Evolutionary conservation across 1,139 yeast species (phyloP).

Genomic region (Yamadazyma oceani): DNA sequence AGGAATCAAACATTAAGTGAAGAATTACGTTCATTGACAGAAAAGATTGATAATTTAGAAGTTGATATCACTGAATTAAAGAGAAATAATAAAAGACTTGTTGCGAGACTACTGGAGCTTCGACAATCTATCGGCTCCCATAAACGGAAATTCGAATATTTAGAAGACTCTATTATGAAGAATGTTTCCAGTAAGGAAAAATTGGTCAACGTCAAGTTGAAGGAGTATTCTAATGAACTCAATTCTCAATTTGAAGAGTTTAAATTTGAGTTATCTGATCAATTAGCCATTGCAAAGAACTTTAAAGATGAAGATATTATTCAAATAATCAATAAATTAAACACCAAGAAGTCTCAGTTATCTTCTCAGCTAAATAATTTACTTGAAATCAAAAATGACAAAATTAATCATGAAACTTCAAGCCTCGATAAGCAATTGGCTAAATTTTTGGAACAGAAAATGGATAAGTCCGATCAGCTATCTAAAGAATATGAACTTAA

Average conservation of each 20-base stretch:
- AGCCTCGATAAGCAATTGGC: constrained; percentile 10
- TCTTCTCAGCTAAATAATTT: constrained; percentile 10
- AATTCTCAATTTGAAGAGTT: constrained; percentile 31
- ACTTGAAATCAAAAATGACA: constrained; percentile 16
- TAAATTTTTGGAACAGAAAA: constrained; percentile 5
- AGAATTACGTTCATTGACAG: constrained; percentile 17
- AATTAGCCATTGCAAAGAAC: constrained; percentile 26
- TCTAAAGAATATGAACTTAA: constrained; percentile 1
- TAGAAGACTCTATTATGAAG: constrained; percentile 29
- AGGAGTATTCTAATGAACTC: constrained; percentile 24
- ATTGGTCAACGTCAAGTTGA: constrained; percentile 23
- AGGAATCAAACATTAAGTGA: constrained; percentile 15
- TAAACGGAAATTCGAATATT: constrained; percentile 23
- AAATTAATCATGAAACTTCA: constrained; percentile 22
- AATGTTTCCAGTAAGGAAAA: constrained; percentile 30
- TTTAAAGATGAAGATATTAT: constrained; percentile 27
- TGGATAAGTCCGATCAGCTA: constrained; percentile 4
- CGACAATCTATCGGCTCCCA: constrained; percentile 18
- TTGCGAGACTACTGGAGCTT: constrained; percentile 21
- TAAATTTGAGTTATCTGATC: constrained; percentile 31
- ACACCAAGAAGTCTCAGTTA: constrained; percentile 13
- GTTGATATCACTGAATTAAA: constrained; percentile 24
- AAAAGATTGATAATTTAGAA: constrained; percentile 21
- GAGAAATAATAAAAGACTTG: constrained; percentile 22
- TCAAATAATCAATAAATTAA: constrained; percentile 19